These are phyloP conservation scores for Arctostaphylos glauca DNA, from an alignment of 148 eudicot genomes.

Conservation along the genomic window DNA sequence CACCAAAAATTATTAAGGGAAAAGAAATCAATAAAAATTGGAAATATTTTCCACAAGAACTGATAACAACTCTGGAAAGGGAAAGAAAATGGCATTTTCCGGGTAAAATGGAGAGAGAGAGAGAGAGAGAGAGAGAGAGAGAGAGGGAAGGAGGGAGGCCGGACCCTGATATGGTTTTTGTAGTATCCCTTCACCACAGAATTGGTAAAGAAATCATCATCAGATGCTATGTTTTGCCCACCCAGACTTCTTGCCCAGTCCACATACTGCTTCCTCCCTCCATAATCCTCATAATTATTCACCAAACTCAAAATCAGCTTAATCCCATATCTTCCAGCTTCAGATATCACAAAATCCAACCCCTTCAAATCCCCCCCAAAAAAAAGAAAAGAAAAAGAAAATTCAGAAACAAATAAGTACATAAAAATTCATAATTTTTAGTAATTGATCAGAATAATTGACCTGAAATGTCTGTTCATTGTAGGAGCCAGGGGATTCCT, in stretches of 20 bases:
- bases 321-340: slow-evolving; percentile 60
- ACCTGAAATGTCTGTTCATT: slow-evolving; percentile 66
- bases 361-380: slow-evolving; percentile 38
- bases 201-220: slow-evolving; percentile 68
- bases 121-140: not conserved
- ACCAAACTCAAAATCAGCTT: slow-evolving; percentile 53
- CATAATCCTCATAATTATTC: slow-evolving; percentile 50
- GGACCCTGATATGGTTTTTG: slow-evolving; percentile 63
- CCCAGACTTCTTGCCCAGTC: slow-evolving; percentile 67
- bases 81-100: not conserved
- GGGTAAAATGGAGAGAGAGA: not conserved
- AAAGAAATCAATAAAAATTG: not conserved
- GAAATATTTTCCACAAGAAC: not conserved
- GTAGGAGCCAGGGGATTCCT: slow-evolving; percentile 63
- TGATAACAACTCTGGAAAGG: not conserved
- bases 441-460: not conserved
- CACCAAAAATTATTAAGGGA: not conserved
- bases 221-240: slow-evolving; percentile 42
- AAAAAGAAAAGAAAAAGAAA: not conserved
- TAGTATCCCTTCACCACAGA: slow-evolving; percentile 50
- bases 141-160: not conserved
- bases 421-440: no score
- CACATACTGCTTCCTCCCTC: slow-evolving; percentile 71
- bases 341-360: slow-evolving; percentile 64
- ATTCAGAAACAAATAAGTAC: not conserved